Evolutionary conservation across 495 filamentous ascomycete genomes (phyloP), one percentile per base, ranked within the genome.

Genomic region (Hypoxylon perforatum): DNA sequence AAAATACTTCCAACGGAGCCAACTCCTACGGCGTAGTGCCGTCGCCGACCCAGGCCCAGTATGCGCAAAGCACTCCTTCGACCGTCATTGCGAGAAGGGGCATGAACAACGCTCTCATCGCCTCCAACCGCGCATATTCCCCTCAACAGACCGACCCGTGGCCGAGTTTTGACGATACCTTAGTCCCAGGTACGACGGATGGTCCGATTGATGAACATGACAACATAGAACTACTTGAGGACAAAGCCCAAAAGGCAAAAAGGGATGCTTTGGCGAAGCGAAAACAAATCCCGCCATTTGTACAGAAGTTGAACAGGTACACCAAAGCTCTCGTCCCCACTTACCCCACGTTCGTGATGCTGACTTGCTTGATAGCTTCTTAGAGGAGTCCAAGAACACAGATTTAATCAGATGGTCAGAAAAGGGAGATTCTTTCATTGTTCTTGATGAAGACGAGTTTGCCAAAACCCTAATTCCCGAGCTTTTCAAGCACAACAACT

Each of bases 401-500:
- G 91, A 97, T 11, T 80, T 99, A 46, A 99, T 99, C 70, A 90
- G 96, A 65, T 99, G 95, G 95, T 97, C 96, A 0, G 92, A 96
- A 63, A 90, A 92, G 73, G 95, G 95, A 15, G 93, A 96, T 71
- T 97, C 94, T 3, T 99, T 99, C 75, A 89, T 98, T 41, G 95
- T 99, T 7, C 77, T 97, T 4, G 96, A 99, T 72, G 95, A 99
- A 76, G 95, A 99, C 73, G 96, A 98, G 75, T 99, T 99, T 77
- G 96, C 95, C n/a, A 94, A 92, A 75, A 97, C 90, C 0, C 76
- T 99, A 60, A 98, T 99, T 48, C 95, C 95, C 2, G 95, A 98
- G 73, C 83, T 97, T 7, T 99, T 98, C 85, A 99, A 99, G 74
- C 96, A 98, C 78, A 98, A 97, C 76, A 99, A 98, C 76, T 99